Base-by-base conservation (phyloP, 768 basidiomycete genomes). In the Sporobolomyces phaffii region DNA sequence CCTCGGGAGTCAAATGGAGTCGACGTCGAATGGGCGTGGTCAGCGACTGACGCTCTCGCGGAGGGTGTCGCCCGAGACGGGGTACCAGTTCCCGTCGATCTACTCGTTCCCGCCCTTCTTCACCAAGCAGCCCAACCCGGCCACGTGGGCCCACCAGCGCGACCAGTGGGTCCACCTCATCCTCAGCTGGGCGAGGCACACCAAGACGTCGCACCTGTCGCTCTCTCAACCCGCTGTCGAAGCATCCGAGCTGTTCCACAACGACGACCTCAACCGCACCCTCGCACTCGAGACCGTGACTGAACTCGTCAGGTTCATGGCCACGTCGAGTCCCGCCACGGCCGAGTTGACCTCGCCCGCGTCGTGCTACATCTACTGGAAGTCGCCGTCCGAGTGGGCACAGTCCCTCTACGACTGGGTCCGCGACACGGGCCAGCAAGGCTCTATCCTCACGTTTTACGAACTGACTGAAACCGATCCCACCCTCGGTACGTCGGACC, bases 41-140 rank as follows among this genome's bases (percentile, higher is more conserved):
- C 48, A 18, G n/a, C 40, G 43, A 22, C 53, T 70, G 11, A 38
- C 49, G 8, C 43, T 65, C 29, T 9, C 8, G 15, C 57, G 43
- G 4, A 18, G 51, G 26, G 22, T 56, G 18, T 58, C 60, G 4
- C 60, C 72, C 20, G 15, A 74, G 1, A 64, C 72, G 14, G 77
- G 76, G 20, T 80, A 77, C 72, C 65, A 64, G 34, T 79, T 69
- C 60, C 80, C 80, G 2, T 73, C 78, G 5, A 76, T 80, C 52
- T 79, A 74, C 75, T 75, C 74, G 8, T 80, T 79, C 65, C 80
- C 79, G 3, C 79, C 80, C 5, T 80, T 80, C 76, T 80, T 79
- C 74, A 80, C 80, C 8, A 72, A 76, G 11, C 80, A 81, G 64
- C 79, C 79, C 0, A 80, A 80, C 64, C 76, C 77, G 1, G 64